These are phyloP conservation scores for Daldinia grandis DNA, from an alignment of 495 filamentous ascomycete species.

Conservation along the genomic window DNA sequence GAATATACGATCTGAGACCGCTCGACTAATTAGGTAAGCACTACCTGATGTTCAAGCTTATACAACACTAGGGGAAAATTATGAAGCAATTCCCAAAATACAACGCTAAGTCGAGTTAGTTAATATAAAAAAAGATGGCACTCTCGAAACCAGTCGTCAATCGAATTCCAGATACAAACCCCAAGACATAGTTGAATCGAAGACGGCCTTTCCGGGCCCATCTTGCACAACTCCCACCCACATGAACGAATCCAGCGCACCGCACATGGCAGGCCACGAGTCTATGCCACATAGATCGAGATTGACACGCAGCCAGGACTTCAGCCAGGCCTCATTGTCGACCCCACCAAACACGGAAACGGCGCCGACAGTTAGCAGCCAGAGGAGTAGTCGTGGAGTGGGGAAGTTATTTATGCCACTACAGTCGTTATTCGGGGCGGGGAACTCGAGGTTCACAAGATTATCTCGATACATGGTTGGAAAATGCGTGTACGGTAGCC, in stretches of 20 bases:
- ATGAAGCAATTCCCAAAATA: neutral
- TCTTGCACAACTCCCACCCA: constrained; percentile 52
- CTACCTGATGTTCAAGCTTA: neutral
- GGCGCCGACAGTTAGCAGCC: constrained; percentile 51
- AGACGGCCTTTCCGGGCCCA: constrained; percentile 37
- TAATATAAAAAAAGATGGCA: neutral
- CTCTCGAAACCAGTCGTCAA: neutral
- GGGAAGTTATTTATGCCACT: neutral
- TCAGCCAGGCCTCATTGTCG: constrained; percentile 44
- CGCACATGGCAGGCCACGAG: constrained; percentile 44
- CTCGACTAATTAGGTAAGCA: neutral
- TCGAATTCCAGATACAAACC: neutral
- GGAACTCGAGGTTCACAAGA: constrained; percentile 9
- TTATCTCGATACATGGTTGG: constrained; percentile 11
- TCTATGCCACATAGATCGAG: constrained; percentile 32
- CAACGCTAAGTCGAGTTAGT: neutral
- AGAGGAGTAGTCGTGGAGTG: constrained; percentile 35
- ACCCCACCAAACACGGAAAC: constrained; percentile 43
- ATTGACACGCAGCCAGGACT: constrained; percentile 33
- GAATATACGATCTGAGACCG: neutral
- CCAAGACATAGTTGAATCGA: constrained; percentile 9
- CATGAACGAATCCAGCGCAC: constrained; percentile 42
- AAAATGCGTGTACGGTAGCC: constrained; percentile 43
- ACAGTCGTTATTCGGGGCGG: neutral
- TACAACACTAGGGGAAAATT: neutral